Evolutionary conservation across 257 asterid genomes (phyloP).

Genomic region (Salvia rosmarinus): DNA sequence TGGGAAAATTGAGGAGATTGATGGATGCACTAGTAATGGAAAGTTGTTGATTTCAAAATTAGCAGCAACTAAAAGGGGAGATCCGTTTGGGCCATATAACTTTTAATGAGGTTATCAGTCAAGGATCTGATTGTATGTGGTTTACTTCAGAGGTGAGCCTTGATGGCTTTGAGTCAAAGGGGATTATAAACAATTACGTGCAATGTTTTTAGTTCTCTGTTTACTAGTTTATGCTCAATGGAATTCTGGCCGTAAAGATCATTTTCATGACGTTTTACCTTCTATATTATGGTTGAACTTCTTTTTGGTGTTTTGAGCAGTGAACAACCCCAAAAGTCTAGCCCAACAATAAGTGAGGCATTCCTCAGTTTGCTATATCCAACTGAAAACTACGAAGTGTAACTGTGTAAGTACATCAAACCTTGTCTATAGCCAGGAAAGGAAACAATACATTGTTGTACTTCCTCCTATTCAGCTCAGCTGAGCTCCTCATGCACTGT

Average conservation of each 20-base stretch:
- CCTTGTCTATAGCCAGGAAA: slow-evolving; percentile 11
- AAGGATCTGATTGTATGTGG: not conserved
- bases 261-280: too few relatives aligned
- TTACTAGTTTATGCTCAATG: not conserved
- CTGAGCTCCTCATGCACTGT: slow-evolving; percentile 25
- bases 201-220: not conserved
- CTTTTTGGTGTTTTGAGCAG: slow-evolving; percentile 52
- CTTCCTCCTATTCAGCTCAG: slow-evolving; percentile 22
- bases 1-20: not conserved
- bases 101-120: not conserved
- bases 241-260: not conserved
- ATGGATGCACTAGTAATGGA: not conserved
- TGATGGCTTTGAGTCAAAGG: slow-evolving; percentile 8
- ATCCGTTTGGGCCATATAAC: not conserved
- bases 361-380: slow-evolving; percentile 94
- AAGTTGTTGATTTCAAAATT: not conserved
- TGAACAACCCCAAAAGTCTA: slow-evolving; percentile 94
- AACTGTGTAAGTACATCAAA: slow-evolving; percentile 47
- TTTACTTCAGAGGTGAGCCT: slow-evolving; percentile 14
- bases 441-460: not conserved
- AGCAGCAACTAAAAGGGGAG: not conserved
- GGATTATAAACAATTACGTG: not conserved
- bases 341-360: slow-evolving; percentile 82
- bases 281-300: slow-evolving; percentile 13
- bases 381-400: slow-evolving; percentile 96